Evolutionary conservation across 2,329 filamentous ascomycete genomes (phyloP), one percentile per base, ranked within the genome.

Genomic region (Thermoascus crustaceus): DNA sequence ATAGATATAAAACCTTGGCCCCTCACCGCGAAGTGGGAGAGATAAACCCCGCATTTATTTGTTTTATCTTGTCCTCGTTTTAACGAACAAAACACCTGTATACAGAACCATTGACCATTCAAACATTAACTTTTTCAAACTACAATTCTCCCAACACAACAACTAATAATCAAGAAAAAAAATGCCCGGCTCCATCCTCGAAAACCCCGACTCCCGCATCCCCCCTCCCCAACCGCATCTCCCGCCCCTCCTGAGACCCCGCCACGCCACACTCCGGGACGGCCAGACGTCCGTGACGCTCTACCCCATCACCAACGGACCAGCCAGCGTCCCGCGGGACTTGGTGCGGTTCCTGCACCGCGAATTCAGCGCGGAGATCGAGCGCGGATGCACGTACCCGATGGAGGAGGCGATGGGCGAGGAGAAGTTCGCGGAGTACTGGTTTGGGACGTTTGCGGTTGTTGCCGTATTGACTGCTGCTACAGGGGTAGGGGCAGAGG

Each of bases 361-460:
- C 2, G 55, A 61, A 34, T 58, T 63, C 48, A 52, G 38, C 34
- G 49, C 46, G 4, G 59, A 63, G 44, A 58, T 63, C 27, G 36
- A 49, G 42, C 47, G 49, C 14, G 59, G 59, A 10, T 49, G 46
- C 10, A 63, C 59, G 8, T 63, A 63, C 45, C 59, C 59, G 7
- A 62, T 62, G 57, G 57, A 61, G 34, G 40, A 55, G 40, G 37
- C 50, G 5, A 50, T 61, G 49, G 29, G 13, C 3, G 29, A 49
- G 13, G 51, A 60, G 3, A 34, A 43, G 16, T 63, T 60, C 29
- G 47, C 50, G 0, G 46, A 51, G 20, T 62, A 61, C 22, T 63
- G 59, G 59, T 63, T 63, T 40, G 59, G 58, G 14, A 57, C 52
- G 6, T 61, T 62, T 55, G 54, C 50, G 0, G 55, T 53, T 30